Conservation (phyloP, 192 early-diverging fungal species). For the Entomortierella beljakovae region DNA sequence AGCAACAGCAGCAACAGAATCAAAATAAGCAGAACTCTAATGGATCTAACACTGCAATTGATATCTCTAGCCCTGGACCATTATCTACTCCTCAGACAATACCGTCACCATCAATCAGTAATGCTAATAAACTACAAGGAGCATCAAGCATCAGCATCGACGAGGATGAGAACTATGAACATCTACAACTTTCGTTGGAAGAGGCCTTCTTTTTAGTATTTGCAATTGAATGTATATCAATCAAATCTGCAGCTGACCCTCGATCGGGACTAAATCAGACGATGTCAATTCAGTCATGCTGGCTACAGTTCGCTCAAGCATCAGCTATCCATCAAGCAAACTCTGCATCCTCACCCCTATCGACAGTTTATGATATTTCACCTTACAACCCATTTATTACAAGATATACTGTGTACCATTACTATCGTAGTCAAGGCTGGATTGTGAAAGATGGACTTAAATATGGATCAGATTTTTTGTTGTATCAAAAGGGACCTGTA, state of each 20-base stretch:
- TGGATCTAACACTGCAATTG: background rate
- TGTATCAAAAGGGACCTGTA: constrained; percentile 68
- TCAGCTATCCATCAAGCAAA: constrained; percentile 13
- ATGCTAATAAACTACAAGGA: background rate
- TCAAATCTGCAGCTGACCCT: constrained; percentile 46
- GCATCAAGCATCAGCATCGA: background rate
- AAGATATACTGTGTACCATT: constrained; percentile 83
- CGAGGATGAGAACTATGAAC: constrained; percentile 56
- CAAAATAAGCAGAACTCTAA: too few relatives aligned
- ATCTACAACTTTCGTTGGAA: constrained; percentile 74
- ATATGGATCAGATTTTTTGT: constrained; percentile 83
- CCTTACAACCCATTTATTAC: constrained; percentile 66
- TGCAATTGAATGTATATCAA: constrained; percentile 65
- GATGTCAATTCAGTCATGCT: constrained; percentile 54
- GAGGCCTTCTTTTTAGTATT: constrained; percentile 81
- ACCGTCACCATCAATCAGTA: background rate
- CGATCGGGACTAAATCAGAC: background rate
- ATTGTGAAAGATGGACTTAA: constrained; percentile 86
- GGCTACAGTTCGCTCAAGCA: constrained; percentile 40
- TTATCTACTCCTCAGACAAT: background rate
- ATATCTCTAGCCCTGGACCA: background rate
- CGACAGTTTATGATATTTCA: background rate
- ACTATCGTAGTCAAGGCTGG: constrained; percentile 87
- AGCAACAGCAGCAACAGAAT: background rate
- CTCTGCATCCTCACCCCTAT: background rate